Conservation (phyloP, 768 basidiomycete genomes). For the Rhodotorula paludigena region DNA sequence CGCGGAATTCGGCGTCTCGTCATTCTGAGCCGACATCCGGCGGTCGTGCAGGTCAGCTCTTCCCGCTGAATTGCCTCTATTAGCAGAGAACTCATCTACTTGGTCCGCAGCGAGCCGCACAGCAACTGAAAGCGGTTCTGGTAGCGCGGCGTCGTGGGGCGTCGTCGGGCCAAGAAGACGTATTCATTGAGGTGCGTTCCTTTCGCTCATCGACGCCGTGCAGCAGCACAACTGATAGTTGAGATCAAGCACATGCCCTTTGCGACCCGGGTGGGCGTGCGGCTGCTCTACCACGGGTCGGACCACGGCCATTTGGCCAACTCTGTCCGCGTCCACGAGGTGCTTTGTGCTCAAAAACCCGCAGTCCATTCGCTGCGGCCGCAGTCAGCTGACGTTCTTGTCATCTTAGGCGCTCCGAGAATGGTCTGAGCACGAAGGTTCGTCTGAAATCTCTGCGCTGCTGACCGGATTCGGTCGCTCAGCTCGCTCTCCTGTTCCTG, state of each 20-base stretch:
- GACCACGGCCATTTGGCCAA: neutral
- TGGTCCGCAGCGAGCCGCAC: neutral
- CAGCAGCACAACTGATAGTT: no score
- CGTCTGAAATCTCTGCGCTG: neutral
- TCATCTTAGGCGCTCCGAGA: neutral
- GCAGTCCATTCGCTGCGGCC: neutral
- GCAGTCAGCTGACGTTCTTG: no score
- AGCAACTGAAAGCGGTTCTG: slow-evolving; percentile 5
- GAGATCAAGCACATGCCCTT: slow-evolving; percentile 25
- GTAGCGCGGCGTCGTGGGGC: slow-evolving; percentile 16
- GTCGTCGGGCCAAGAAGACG: no score
- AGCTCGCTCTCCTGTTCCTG: no score
- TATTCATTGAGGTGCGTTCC: slow-evolving; percentile 2
- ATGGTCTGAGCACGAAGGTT: neutral
- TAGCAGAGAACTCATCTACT: no score
- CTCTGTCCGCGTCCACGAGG: neutral
- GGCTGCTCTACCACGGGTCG: slow-evolving; percentile 18
- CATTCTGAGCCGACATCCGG: neutral
- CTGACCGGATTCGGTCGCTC: neutral
- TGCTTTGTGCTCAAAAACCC: slow-evolving; percentile 1
- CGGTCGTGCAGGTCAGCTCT: neutral
- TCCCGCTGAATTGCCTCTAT: neutral
- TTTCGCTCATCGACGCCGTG: no score
- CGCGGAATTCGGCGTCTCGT: no score
- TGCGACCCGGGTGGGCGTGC: slow-evolving; percentile 4